Conservation (phyloP, 176 grass and related monocot genomes). For the Rhynchospora tenuis region DNA sequence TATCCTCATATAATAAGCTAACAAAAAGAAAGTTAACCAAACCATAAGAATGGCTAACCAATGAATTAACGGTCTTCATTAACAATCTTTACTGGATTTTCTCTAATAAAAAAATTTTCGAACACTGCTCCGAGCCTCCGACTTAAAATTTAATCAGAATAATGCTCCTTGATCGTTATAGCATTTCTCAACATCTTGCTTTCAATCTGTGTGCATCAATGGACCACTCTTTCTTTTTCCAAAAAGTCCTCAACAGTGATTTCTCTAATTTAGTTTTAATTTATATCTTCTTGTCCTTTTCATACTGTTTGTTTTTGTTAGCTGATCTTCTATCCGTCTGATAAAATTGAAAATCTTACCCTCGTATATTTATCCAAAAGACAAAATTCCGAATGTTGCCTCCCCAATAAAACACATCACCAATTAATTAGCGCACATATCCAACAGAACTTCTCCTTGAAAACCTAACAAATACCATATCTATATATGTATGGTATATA, state of each 20-base stretch:
- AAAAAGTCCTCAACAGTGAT: too few relatives aligned
- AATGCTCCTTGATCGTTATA: not conserved
- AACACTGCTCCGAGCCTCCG: not conserved
- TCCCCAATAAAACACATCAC: conserved; percentile 6
- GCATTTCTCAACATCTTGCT: not conserved
- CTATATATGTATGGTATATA: too few relatives aligned
- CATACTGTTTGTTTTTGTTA: not conserved
- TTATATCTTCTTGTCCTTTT: not conserved
- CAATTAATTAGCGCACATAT: not conserved
- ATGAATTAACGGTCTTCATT: not conserved
- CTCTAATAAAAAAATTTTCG: not conserved
- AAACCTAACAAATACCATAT: not conserved
- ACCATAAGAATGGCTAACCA: too few relatives aligned
- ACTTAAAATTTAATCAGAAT: not conserved
- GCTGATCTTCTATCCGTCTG: not conserved
- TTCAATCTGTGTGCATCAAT: not conserved
- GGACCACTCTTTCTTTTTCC: too few relatives aligned
- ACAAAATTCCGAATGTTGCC: not conserved
- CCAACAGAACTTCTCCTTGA: not conserved
- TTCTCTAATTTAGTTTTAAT: not conserved
- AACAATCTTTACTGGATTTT: not conserved
- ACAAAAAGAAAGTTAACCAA: too few relatives aligned
- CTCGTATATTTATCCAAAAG: not conserved
- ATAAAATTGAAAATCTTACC: not conserved
- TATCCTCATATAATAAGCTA: too few relatives aligned